A percentile compares a stretch with the other conserved stretches of the same genome.
phyloP scores from a whole-genome alignment of 108 stramenopile genomes.

The Asterionellopsis glacialis region DNA sequence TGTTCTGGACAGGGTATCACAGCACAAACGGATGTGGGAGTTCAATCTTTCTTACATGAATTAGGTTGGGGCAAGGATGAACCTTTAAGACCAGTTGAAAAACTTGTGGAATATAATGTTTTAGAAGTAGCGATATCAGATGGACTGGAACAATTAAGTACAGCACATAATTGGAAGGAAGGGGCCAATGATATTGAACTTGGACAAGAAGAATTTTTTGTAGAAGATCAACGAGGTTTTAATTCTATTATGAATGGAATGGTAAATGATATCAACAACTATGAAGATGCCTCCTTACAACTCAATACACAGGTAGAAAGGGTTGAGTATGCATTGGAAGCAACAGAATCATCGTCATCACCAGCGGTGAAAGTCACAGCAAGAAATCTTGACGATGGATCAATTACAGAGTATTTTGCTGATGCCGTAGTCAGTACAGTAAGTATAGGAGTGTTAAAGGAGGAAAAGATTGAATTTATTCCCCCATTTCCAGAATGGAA shows the following conservation, averaged over 20 bases:
- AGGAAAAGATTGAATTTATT: conserved; percentile 26
- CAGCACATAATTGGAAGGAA: conserved; percentile 10
- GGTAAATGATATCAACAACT: conserved; percentile 6
- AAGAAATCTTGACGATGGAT: conserved; percentile 7
- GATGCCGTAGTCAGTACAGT: conserved; percentile 39
- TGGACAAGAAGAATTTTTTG: conserved; percentile 24
- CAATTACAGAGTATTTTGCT: conserved; percentile 8
- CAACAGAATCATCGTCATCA: not conserved
- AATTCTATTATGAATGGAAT: conserved; percentile 12
- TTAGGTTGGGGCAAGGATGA: conserved; percentile 12
- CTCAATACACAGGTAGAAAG: not conserved
- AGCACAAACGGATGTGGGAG: not conserved
- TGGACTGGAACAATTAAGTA: conserved; percentile 8
- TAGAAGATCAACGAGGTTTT: conserved; percentile 24
- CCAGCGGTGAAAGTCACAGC: conserved; percentile 12
- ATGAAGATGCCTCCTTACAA: not conserved
- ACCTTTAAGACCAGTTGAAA: conserved; percentile 7
- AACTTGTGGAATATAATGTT: conserved; percentile 14
- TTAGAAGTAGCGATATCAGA: conserved; percentile 21
- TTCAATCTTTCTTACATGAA: conserved; percentile 11
- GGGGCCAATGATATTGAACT: conserved; percentile 20
- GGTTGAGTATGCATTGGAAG: conserved; percentile 10
- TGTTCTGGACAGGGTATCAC: not conserved
- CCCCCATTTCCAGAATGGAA: conserved; percentile 47
- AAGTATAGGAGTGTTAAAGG: conserved; percentile 47